phyloP scores from a whole-genome alignment of 106 monocot genomes.

The Acorus calamus region DNA sequence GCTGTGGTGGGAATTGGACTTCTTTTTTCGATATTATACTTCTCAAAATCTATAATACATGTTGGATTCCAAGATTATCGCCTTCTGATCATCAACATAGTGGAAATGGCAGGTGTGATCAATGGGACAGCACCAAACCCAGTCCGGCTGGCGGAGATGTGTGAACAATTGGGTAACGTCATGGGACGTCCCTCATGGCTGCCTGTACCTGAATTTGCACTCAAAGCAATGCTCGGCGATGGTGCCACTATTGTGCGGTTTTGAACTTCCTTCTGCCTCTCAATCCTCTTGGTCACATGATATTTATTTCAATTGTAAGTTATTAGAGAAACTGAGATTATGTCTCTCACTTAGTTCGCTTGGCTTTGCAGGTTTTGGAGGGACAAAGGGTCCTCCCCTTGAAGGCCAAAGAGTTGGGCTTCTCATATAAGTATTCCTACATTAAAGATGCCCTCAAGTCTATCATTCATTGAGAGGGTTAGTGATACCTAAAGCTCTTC shows the following conservation, averaged over 20 bases:
- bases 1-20: no score
- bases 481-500: no score
- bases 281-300: background rate
- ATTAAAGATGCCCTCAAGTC: conserved; percentile 65
- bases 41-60: no score
- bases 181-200: conserved; percentile 86
- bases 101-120: conserved; percentile 36
- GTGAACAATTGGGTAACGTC: conserved; percentile 55
- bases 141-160: conserved; percentile 65
- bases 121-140: conserved; percentile 91
- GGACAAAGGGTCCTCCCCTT: conserved; percentile 78
- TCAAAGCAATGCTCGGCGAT: conserved; percentile 76
- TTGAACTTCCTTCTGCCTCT: background rate
- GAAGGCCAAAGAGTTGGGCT: conserved; percentile 72
- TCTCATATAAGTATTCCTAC: conserved; percentile 57
- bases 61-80: no score
- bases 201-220: conserved; percentile 78
- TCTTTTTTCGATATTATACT: no score
- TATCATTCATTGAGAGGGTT: conserved; percentile 13
- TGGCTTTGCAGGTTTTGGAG: conserved; percentile 62
- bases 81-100: background rate
- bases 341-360: background rate
- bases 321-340: background rate
- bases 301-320: background rate
- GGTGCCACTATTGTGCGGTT: conserved; percentile 49